Evolutionary conservation across 805 yeast genomes (phyloP), one percentile per base, ranked within the genome.

Genomic region (Candida dendrica): DNA sequence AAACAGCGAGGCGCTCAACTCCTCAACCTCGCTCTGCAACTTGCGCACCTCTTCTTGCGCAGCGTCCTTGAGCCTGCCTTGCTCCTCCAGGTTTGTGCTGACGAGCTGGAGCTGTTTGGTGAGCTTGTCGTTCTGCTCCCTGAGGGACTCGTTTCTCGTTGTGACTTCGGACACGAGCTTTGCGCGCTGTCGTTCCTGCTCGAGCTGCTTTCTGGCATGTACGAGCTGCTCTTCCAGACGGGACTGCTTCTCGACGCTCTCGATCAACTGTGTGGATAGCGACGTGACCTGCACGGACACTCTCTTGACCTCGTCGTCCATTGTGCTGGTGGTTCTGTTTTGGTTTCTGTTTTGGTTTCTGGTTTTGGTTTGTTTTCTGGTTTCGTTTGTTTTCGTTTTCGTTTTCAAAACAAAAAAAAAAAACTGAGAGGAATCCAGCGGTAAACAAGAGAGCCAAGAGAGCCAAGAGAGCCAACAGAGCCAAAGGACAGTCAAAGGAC

Each of bases 1-100:
- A 56, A 87, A 87, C 27, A 87, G 63, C 1, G 89, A 77, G 1
- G 81, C 86, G 1, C 89, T 77, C 37, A 87, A 63, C 33, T 86
- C 95, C 55, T 85, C 93, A 31, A 87, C 84, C 56, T 87, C 96
- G 27, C 71, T 75, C 47, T 81, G 76, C 39, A 87, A 62, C 44
- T 73, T 71, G 37, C 73, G 67, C 15, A 75, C 81, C 49, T 82
- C 85, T 10, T 63, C 65, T 48, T 81, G 83, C 1, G 87, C 82
- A 7, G 59, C 65, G 9, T 58, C 60, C 45, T 74, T 75, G 43
- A 52, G 60, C 35, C 56, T 57, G n/a, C 54, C 53, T 37, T 61
- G 66, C 4, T 56, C 44, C 19, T 50, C 52, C 19, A 66, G 37
- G 40, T 43, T 48, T 33, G 60, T 57, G 36, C 59, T 61, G 10